Percentiles rank a stretch among this genome's conserved stretches.
Conservation (phyloP, 2,329 filamentous ascomycete species). For the Sporothrix mexicana region DNA sequence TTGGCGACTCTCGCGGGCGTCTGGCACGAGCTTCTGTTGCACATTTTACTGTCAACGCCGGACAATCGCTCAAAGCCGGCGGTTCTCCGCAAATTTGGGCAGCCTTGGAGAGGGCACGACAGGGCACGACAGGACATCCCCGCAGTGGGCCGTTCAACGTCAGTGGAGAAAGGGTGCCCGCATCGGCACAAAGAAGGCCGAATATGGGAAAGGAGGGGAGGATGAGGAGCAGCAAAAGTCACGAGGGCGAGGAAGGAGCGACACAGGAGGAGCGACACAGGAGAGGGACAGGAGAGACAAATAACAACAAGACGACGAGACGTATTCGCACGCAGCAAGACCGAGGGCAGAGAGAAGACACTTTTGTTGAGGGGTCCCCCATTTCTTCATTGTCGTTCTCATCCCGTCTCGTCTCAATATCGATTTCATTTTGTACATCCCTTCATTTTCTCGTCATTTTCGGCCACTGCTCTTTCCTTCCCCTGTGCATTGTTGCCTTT, state of each 20-base stretch:
- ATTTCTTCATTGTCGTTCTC: too few species aligned
- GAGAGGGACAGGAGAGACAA: neutral
- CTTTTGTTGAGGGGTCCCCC: neutral
- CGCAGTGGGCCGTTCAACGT: neutral
- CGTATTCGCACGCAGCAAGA: neutral
- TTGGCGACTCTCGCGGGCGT: too few species aligned
- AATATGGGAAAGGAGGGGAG: neutral
- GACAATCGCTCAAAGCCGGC: too few species aligned
- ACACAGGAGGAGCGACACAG: neutral
- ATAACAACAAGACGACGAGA: neutral
- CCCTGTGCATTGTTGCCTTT: too few species aligned
- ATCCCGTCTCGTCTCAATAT: neutral
- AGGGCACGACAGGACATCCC: neutral
- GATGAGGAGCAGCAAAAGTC: neutral
- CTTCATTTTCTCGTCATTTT: neutral
- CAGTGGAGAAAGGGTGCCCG: neutral
- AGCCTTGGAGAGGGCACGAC: neutral
- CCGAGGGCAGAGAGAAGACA: neutral
- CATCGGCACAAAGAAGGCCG: conserved; percentile 22
- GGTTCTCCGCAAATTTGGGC: neutral
- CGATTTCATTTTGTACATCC: too few species aligned
- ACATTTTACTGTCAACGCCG: too few species aligned
- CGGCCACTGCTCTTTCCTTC: neutral
- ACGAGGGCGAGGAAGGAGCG: neutral
- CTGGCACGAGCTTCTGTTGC: too few species aligned